Conservation (phyloP, 306 rosid genomes). For the Castanopsis chinensis region DNA sequence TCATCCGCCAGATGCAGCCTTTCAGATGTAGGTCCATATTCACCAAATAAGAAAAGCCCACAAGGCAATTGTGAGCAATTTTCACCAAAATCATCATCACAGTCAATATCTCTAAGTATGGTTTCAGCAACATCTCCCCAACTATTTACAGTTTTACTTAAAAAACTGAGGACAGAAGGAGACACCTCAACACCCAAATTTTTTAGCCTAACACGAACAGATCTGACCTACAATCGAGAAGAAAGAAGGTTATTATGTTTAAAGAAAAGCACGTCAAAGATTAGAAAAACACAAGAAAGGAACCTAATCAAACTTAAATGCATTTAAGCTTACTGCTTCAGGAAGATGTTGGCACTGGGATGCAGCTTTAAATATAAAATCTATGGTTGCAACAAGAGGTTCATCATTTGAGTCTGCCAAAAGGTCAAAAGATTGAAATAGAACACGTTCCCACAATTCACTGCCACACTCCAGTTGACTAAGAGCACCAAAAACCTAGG, state of each 20-base stretch:
- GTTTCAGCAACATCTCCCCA: conserved; percentile 99
- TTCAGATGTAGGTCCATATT: conserved; percentile 51
- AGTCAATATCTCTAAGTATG: conserved; percentile 85
- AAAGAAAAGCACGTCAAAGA: conserved; percentile 14
- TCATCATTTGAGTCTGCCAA: conserved; percentile 85
- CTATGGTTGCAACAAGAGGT: conserved; percentile 74
- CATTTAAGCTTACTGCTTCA: conserved; percentile 75
- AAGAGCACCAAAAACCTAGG: conserved; percentile 86
- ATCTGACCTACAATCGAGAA: conserved; percentile 63
- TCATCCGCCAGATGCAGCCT: conserved; percentile 67
- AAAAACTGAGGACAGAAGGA: conserved; percentile 85
- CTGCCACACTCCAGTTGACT: conserved; percentile 90
- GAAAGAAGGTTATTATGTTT: conserved; percentile 28
- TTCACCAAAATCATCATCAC: conserved; percentile 82
- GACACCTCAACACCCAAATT: conserved; percentile 79
- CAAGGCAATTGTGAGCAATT: conserved; percentile 53
- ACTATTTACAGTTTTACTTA: conserved; percentile 89
- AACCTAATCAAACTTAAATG: conserved; percentile 24
- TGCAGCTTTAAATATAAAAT: conserved; percentile 91
- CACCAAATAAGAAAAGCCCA: conserved; percentile 78
- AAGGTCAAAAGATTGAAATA: conserved; percentile 79
- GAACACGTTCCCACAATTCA: conserved; percentile 93
- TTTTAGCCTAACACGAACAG: conserved; percentile 84
- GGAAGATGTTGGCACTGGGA: conserved; percentile 98
- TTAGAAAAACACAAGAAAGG: conserved; percentile 9